Percentiles rank a stretch among this genome's conserved stretches.
Conservation (phyloP, 306 rosid species). For the Acacia confusa region DNA sequence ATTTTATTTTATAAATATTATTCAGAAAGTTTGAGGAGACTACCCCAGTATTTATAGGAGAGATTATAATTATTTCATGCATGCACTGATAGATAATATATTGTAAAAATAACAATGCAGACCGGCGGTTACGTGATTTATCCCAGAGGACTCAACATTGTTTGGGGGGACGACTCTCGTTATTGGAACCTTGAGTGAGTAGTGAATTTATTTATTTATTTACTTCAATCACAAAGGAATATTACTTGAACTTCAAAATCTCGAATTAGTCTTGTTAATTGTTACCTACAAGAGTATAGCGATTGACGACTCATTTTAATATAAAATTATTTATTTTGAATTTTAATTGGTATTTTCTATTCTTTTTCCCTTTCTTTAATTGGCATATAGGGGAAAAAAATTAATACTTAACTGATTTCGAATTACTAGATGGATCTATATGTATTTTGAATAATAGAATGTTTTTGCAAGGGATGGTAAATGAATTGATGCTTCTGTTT, state of each 20-base stretch:
- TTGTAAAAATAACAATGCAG: conserved; percentile 22
- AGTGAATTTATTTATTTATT: background rate
- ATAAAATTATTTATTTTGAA: too few relatives aligned
- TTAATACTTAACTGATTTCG: background rate
- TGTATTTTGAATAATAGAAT: background rate
- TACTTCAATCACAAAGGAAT: background rate
- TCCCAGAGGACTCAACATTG: conserved; percentile 45
- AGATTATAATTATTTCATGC: too few relatives aligned
- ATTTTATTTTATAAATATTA: too few relatives aligned
- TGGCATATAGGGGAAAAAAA: background rate
- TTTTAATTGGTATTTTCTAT: too few relatives aligned
- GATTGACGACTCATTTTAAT: too few relatives aligned
- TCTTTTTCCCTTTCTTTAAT: too few relatives aligned
- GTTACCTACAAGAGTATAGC: too few relatives aligned
- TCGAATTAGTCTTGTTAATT: too few relatives aligned
- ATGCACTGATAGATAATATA: too few relatives aligned
- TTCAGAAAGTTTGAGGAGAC: too few relatives aligned
- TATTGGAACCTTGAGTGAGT: conserved; percentile 34
- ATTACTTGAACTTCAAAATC: too few relatives aligned
- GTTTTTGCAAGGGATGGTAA: background rate
- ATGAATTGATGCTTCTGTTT: background rate
- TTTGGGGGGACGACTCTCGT: conserved; percentile 36
- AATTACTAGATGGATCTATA: background rate
- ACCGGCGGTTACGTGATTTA: rapidly evolving
- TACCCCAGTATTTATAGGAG: too few relatives aligned